These are phyloP conservation scores for Kodamaea anthophila DNA, from an alignment of 1,139 yeast species.

Conservation along the genomic window DNA sequence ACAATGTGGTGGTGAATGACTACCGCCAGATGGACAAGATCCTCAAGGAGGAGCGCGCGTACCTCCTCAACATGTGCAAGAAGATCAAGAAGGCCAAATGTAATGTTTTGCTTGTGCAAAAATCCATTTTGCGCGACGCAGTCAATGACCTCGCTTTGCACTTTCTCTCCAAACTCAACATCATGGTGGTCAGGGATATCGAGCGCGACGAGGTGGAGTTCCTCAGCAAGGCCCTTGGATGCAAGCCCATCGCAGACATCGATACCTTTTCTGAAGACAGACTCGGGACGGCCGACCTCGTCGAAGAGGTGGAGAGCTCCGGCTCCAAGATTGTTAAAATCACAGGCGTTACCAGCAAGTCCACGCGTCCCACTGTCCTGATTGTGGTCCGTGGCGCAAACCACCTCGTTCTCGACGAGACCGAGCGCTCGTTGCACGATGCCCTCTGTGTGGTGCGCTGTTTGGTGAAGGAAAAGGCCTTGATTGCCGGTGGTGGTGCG, in stretches of 20 bases:
- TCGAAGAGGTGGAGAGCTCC: slow-evolving; percentile 87
- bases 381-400: slow-evolving; percentile 95
- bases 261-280: slow-evolving; percentile 91
- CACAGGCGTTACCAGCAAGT: slow-evolving; percentile 67
- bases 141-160: slow-evolving; percentile 95
- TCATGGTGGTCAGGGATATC: slow-evolving; percentile 89
- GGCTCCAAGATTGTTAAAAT: slow-evolving; percentile 90
- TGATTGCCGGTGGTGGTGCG: slow-evolving; percentile 99
- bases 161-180: slow-evolving; percentile 85
- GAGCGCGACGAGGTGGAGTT: slow-evolving; percentile 97
- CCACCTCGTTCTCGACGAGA: slow-evolving; percentile 81
- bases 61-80: slow-evolving; percentile 87
- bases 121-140: slow-evolving; percentile 93
- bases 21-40: slow-evolving; percentile 99
- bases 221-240: slow-evolving; percentile 83
- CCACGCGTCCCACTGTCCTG: slow-evolving; percentile 71
- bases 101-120: slow-evolving; percentile 88
- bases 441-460: slow-evolving; percentile 96
- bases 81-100: slow-evolving; percentile 95
- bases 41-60: slow-evolving; percentile 94
- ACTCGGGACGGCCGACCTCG: slow-evolving; percentile 83
- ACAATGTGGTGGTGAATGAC: slow-evolving; percentile 93
- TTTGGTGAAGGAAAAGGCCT: slow-evolving; percentile 86
- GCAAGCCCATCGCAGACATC: slow-evolving; percentile 94
- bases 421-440: slow-evolving; percentile 95